Evolutionary conservation across 768 basidiomycete genomes (phyloP), one percentile per base, ranked within the genome.

Genomic region (Xerocomellus amylosporus): DNA sequence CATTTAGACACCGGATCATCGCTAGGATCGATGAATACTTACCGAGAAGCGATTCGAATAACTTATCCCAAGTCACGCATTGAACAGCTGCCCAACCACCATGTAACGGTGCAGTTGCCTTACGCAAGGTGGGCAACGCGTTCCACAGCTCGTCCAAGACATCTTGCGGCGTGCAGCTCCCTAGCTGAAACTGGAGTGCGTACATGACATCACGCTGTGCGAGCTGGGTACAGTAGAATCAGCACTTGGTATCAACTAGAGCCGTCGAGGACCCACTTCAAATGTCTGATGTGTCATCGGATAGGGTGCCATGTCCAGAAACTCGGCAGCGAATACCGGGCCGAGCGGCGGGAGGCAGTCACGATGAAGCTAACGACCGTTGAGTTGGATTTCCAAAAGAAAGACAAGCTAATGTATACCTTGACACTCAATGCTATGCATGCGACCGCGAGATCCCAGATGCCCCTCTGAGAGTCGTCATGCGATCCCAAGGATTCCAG

Each of bases 351-450:
- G 58, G 17, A 87, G 67, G 43, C 82, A 79, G 66, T 88, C 86
- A 14, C 85, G 80, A 70, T 87, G 83, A 50, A 82, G 75, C 85
- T 87, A 55, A 38, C 31, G 9, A 37, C 19, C 10, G 17, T n/a
- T 55, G 14, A 49, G 37, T 6, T 22, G 34, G 7, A 8, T 19
- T n/a, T n/a, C n/a, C 26, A 6, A 51, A 37, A 30, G 6, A 34
- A 51, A 24, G 38, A n/a, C 1, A 34, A 50, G 39, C 47, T 26
- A 10, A 24, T 36, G 15, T 41, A 8, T 54, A 83, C 85, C 77
- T 88, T 88, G 48, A 85, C 77, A 56, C 82, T 79, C 33, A 86
- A 64, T 4, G 83, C 78, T 22, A 87, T 67, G 67, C 79, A 85
- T 13, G 76, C 84, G 8, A 87, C 64, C 0, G 80, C 83, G 7